phyloP scores from a whole-genome alignment of 805 yeast species.

The Yarrowia divulgata region DNA sequence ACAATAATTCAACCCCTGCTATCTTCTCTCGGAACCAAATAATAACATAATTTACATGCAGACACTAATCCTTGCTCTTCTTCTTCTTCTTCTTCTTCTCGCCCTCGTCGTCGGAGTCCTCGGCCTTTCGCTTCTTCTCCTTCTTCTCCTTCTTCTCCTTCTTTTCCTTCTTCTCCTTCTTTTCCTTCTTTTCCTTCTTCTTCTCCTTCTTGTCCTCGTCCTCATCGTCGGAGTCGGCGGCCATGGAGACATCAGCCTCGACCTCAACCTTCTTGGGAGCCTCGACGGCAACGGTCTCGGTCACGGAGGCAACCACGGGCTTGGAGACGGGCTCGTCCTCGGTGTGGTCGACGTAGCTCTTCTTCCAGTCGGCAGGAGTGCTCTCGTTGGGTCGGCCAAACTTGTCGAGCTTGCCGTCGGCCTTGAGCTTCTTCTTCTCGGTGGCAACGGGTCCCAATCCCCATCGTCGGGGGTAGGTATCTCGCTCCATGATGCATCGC shows the following conservation, averaged over 20 bases:
- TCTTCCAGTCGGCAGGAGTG: slow-evolving; percentile 94
- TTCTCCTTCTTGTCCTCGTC: slow-evolving; percentile 62
- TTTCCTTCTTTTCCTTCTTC: slow-evolving; percentile 61
- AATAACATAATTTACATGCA: slow-evolving; percentile 39
- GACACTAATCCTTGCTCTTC: slow-evolving; percentile 38
- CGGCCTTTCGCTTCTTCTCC: slow-evolving; percentile 44
- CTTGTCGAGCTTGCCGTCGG: slow-evolving; percentile 96
- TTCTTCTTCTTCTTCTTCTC: slow-evolving; percentile 44
- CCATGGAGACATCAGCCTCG: slow-evolving; percentile 52
- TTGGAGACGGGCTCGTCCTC: slow-evolving; percentile 48
- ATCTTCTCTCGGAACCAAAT: slow-evolving; percentile 18
- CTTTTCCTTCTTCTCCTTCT: slow-evolving; percentile 62
- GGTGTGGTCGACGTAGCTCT: slow-evolving; percentile 71
- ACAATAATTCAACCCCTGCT: too few species aligned
- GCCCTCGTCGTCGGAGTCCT: slow-evolving; percentile 41
- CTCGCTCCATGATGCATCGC: slow-evolving; percentile 99
- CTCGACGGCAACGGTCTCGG: slow-evolving; percentile 40
- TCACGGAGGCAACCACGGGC: slow-evolving; percentile 50
- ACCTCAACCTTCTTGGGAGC: slow-evolving; percentile 46
- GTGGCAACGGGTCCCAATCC: slow-evolving; percentile 98
- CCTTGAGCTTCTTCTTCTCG: slow-evolving; percentile 97
- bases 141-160: slow-evolving; percentile 62
- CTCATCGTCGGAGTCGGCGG: slow-evolving; percentile 47
- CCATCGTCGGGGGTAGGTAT: slow-evolving; percentile 99
- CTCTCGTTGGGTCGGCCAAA: slow-evolving; percentile 91